Percentiles rank a stretch among this genome's conserved stretches.
Evolutionary conservation across 192 early-diverging fungal genomes (phyloP).

Genomic region (Podochytrium sp.): DNA sequence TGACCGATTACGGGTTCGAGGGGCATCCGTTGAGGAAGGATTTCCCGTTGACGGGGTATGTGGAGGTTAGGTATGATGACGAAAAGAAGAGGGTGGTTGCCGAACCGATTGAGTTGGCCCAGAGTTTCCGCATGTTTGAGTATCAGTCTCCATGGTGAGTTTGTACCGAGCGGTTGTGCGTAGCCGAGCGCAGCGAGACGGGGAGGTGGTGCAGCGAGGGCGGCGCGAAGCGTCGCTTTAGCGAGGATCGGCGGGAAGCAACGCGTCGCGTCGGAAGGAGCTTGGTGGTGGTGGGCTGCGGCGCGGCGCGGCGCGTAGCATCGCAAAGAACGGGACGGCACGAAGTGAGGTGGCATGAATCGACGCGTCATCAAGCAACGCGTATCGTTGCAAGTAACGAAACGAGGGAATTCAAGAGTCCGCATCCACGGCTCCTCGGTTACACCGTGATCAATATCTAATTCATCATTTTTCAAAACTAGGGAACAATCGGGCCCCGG

Average conservation of each 20-base stretch:
- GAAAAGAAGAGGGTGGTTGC: slow-evolving; percentile 96
- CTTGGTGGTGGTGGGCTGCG: background rate
- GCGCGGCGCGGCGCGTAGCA: background rate
- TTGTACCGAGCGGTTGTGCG: background rate
- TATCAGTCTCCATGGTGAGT: slow-evolving; percentile 93
- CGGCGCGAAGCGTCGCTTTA: background rate
- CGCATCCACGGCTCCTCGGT: background rate
- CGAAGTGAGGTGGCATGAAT: too few relatives aligned
- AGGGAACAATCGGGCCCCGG: slow-evolving; percentile 54
- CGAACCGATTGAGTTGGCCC: slow-evolving; percentile 94
- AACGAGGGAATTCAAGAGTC: too few relatives aligned
- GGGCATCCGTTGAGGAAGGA: slow-evolving; percentile 91
- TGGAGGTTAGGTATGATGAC: slow-evolving; percentile 98
- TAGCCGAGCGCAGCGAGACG: background rate
- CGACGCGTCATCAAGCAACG: too few relatives aligned
- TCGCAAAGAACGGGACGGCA: too few relatives aligned
- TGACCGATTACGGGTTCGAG: slow-evolving; percentile 98
- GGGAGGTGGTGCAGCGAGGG: background rate
- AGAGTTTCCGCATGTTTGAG: slow-evolving; percentile 96
- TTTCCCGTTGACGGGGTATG: slow-evolving; percentile 98
- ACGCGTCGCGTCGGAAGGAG: background rate
- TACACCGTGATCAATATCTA: background rate
- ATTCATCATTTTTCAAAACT: background rate
- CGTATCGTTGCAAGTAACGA: too few relatives aligned
- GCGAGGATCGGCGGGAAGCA: background rate